phyloP scores from a whole-genome alignment of 108 stramenopile species.

The Conticribra guillardii region DNA sequence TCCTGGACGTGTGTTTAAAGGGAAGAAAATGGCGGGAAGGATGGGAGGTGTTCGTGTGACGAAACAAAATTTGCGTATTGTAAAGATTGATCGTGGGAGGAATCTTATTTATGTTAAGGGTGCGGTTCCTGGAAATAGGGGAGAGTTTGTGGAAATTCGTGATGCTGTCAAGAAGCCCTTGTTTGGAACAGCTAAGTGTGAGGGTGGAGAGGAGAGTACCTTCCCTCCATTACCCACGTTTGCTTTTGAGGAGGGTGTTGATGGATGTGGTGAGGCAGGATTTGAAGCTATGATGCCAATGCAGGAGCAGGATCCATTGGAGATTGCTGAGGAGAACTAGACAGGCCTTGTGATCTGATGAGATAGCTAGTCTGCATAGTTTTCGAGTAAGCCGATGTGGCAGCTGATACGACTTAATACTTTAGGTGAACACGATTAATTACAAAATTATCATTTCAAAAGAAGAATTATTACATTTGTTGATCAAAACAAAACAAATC shows the following conservation, averaged over 20 bases:
- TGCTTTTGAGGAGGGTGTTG: constrained; percentile 77
- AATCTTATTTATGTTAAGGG: constrained; percentile 93
- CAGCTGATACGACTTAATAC: no score
- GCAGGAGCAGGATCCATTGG: constrained; percentile 79
- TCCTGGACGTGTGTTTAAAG: constrained; percentile 97
- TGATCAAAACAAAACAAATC: not conserved
- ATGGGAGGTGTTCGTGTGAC: constrained; percentile 93
- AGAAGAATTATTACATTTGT: not conserved
- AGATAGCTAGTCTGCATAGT: no score
- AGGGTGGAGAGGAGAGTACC: constrained; percentile 56
- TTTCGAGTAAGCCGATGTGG: no score
- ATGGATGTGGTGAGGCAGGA: constrained; percentile 77
- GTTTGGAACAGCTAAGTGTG: constrained; percentile 75
- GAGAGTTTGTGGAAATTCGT: constrained; percentile 89
- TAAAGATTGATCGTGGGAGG: constrained; percentile 93
- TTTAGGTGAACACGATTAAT: not conserved
- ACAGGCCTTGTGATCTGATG: no score
- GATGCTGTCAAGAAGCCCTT: constrained; percentile 91
- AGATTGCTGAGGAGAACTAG: constrained; percentile 38
- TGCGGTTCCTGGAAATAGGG: constrained; percentile 93
- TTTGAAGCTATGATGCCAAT: constrained; percentile 87
- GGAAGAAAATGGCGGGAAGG: constrained; percentile 98
- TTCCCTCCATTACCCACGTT: constrained; percentile 87
- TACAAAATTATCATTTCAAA: not conserved
- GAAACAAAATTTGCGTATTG: constrained; percentile 86